These are phyloP conservation scores for Nitzschia palea DNA, from an alignment of 108 stramenopile species.

Conservation along the genomic window DNA sequence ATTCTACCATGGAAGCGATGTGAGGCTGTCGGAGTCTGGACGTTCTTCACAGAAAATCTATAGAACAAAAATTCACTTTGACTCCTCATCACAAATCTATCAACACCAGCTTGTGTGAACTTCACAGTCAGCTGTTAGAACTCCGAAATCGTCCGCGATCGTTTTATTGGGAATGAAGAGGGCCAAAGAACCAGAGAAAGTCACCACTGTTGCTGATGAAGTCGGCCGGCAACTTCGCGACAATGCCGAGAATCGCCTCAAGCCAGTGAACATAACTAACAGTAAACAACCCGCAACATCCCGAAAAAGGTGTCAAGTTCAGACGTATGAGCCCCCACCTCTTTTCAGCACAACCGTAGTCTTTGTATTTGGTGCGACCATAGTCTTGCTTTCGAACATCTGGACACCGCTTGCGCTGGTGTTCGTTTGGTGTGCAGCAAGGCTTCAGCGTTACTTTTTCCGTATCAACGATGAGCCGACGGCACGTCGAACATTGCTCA, in stretches of 20 bases:
- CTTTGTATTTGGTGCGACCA: slow-evolving; percentile 6
- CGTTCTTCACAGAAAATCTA: too few species aligned
- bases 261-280: too few species aligned
- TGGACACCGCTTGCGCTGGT: slow-evolving; percentile 35
- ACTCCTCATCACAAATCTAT: too few species aligned
- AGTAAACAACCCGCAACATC: neutral
- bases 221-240: too few species aligned
- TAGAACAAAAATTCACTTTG: too few species aligned
- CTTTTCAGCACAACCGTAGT: slow-evolving; percentile 9
- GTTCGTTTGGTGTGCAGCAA: slow-evolving; percentile 13
- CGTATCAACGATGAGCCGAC: slow-evolving; percentile 57
- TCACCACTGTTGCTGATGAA: neutral
- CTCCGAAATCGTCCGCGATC: too few species aligned
- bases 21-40: too few species aligned
- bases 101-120: too few species aligned
- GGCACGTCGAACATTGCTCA: slow-evolving; percentile 32
- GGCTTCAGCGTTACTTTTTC: slow-evolving; percentile 46
- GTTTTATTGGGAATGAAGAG: too few species aligned
- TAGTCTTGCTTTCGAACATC: slow-evolving; percentile 21
- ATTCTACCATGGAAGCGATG: too few species aligned
- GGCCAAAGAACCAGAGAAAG: neutral
- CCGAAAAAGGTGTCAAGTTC: neutral
- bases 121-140: too few species aligned
- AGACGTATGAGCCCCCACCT: slow-evolving; percentile 8
- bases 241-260: too few species aligned